phyloP scores from a whole-genome alignment of 2,329 filamentous ascomycete genomes.

The Mycosphaerelloides madeirae region DNA sequence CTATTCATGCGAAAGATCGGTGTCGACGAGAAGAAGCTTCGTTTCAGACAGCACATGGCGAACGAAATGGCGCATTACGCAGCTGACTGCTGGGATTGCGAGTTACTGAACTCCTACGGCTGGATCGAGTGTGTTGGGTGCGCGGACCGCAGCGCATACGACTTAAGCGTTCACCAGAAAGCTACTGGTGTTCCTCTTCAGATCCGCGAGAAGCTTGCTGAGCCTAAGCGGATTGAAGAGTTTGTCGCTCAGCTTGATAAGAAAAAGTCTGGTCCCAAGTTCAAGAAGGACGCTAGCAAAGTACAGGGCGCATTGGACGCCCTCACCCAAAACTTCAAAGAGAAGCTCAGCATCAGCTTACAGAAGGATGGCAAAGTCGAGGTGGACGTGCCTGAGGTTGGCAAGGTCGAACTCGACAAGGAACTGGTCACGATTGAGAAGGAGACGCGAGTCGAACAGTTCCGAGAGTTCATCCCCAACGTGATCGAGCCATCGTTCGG shows the following conservation, averaged over 20 bases:
- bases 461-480: slow-evolving; percentile 88
- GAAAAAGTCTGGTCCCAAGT: slow-evolving; percentile 92
- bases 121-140: slow-evolving; percentile 99
- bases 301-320: slow-evolving; percentile 75
- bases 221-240: slow-evolving; percentile 76
- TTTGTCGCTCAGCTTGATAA: slow-evolving; percentile 85
- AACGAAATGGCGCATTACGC: slow-evolving; percentile 93
- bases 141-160: slow-evolving; percentile 91
- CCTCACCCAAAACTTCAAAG: slow-evolving; percentile 73
- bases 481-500: slow-evolving; percentile 88
- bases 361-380: slow-evolving; percentile 68
- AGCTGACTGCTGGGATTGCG: slow-evolving; percentile 95
- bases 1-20: slow-evolving; percentile 86
- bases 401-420: slow-evolving; percentile 72
- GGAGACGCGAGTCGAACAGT: slow-evolving; percentile 74
- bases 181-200: slow-evolving; percentile 83
- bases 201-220: slow-evolving; percentile 74
- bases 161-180: slow-evolving; percentile 86
- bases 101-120: slow-evolving; percentile 83
- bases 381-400: slow-evolving; percentile 66
- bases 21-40: slow-evolving; percentile 78
- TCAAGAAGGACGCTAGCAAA: slow-evolving; percentile 88
- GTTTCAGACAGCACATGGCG: slow-evolving; percentile 95
- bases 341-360: slow-evolving; percentile 71
- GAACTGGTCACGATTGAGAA: slow-evolving; percentile 82